Evolutionary conservation across 2,329 filamentous ascomycete species (phyloP).

Genomic region (Aspergillus aculeatus): DNA sequence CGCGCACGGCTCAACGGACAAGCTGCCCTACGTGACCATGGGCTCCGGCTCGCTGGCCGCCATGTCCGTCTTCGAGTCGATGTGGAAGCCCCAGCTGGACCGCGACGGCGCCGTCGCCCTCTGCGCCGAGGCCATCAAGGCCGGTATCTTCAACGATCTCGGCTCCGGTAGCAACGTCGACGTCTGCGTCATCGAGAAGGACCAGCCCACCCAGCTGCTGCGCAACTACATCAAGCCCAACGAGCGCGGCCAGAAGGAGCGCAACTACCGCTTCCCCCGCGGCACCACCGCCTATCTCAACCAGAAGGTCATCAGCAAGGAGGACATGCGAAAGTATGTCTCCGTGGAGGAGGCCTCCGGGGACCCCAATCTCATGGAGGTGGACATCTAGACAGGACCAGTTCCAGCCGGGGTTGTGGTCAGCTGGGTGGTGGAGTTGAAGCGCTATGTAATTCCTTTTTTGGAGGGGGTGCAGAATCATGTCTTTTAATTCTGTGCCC

Average conservation of each 20-base stretch:
- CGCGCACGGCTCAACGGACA: slow-evolving; percentile 96
- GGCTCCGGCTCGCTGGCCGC: slow-evolving; percentile 92
- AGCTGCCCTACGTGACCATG: slow-evolving; percentile 99
- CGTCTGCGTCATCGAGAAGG: slow-evolving; percentile 88
- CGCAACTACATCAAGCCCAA: slow-evolving; percentile 94
- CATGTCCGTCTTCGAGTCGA: slow-evolving; percentile 97
- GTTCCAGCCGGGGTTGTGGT: too few species aligned
- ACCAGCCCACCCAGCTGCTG: slow-evolving; percentile 85
- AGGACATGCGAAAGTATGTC: slow-evolving; percentile 91
- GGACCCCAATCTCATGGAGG: slow-evolving; percentile 66
- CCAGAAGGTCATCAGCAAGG: slow-evolving; percentile 92
- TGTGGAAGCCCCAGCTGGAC: slow-evolving; percentile 79
- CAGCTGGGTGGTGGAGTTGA: not conserved
- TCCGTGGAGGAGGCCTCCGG: slow-evolving; percentile 81
- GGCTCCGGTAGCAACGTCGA: slow-evolving; percentile 97
- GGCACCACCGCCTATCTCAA: slow-evolving; percentile 96
- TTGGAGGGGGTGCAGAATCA: slow-evolving; percentile 10
- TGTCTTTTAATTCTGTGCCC: slow-evolving; percentile 7
- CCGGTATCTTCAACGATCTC: slow-evolving; percentile 98
- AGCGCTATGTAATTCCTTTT: slow-evolving; percentile 3
- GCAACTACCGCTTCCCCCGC: slow-evolving; percentile 85
- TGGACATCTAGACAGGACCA: slow-evolving; percentile 44
- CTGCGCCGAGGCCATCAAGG: slow-evolving; percentile 81
- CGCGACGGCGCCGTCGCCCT: slow-evolving; percentile 80
- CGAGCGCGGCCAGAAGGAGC: slow-evolving; percentile 82